Evolutionary conservation across 257 asterid species (phyloP), one percentile per base, ranked within the genome.

Genomic region (Lavandula angustifolia): DNA sequence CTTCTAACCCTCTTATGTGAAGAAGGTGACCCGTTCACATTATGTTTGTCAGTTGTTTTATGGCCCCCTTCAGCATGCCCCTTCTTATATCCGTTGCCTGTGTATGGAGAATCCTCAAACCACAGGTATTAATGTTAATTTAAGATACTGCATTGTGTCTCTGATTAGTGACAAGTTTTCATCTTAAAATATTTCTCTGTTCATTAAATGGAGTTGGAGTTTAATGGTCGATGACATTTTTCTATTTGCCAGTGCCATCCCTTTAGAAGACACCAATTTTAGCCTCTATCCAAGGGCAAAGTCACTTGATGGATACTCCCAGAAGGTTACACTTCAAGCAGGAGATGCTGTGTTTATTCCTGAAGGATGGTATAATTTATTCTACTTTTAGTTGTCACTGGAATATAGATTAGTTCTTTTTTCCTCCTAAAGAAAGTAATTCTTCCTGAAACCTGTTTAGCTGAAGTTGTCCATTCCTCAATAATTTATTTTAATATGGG

Each of bases 51-150:
- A 89, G 99, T 94, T 81, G 72, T 75, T 78, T 74, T 90, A 56
- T 94, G 99, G 97, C 99, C 97, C 51, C 99, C 99, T 71, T 87
- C 96, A 52, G 87, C 95, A 53, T 78, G 82, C 66, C 92, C 92
- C 54, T 68, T 62, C 69, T 75, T 94, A 55, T 94, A 94, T 66
- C 97, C 96, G 4, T 68, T 79, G 78, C 95, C 96, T 40, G 63
- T 94, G 69, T 90, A 90, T 74, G 96, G 99, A 60, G 99, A 90
- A 78, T 84, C 99, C 62, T 94, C 99, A 4, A 90, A 90, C 69
- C 97, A 94, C 91, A 82, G 99, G 97, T 90, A 74, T 54, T 62
- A 40, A 64, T 60, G 27, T 64, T 61, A 12, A 40, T 74, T 42
- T 59, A 48, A 64, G 61, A 51, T 43, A 48, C 47, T 14, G 29